A percentile compares a stretch with the other conserved stretches of the same genome.
These are phyloP conservation scores for Saccharum spontaneum DNA, from an alignment of 176 grass and related monocot genomes.

Conservation along the genomic window DNA sequence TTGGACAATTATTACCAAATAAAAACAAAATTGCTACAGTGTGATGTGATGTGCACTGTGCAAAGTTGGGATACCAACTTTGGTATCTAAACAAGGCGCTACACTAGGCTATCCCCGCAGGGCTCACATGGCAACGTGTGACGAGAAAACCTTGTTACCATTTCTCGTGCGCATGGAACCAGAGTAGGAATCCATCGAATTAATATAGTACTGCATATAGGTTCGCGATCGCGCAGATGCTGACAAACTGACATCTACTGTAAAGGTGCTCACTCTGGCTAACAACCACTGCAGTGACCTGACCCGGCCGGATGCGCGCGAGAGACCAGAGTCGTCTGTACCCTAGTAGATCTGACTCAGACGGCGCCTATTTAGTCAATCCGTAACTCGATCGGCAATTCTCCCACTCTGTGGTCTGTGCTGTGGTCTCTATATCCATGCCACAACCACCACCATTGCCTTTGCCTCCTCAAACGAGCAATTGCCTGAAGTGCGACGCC, in stretches of 20 bases:
- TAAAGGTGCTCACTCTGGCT: not conserved
- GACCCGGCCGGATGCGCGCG: not conserved
- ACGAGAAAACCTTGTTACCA: not conserved
- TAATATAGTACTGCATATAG: not conserved
- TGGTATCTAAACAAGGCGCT: too few species aligned
- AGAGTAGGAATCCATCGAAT: not conserved
- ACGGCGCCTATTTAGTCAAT: not conserved
- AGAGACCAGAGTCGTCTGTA: not conserved
- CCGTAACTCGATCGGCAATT: not conserved
- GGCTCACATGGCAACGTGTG: conserved; percentile 36
- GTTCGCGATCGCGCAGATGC: not conserved
- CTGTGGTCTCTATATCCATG: not conserved
- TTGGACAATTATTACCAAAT: too few species aligned
- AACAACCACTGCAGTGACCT: conserved; percentile 1
- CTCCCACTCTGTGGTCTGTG: not conserved
- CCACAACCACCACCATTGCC: not conserved
- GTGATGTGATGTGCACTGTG: too few species aligned
- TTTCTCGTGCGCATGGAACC: not conserved
- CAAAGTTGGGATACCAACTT: too few species aligned
- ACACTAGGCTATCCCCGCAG: not conserved
- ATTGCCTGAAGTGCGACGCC: not conserved
- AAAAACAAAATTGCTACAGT: too few species aligned
- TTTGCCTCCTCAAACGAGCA: not conserved
- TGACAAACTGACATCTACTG: not conserved
- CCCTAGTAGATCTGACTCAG: not conserved